Percentiles rank a stretch among this genome's conserved stretches.
phyloP scores from a whole-genome alignment of 2,329 filamentous ascomycete genomes.

The Fusarium sp. region DNA sequence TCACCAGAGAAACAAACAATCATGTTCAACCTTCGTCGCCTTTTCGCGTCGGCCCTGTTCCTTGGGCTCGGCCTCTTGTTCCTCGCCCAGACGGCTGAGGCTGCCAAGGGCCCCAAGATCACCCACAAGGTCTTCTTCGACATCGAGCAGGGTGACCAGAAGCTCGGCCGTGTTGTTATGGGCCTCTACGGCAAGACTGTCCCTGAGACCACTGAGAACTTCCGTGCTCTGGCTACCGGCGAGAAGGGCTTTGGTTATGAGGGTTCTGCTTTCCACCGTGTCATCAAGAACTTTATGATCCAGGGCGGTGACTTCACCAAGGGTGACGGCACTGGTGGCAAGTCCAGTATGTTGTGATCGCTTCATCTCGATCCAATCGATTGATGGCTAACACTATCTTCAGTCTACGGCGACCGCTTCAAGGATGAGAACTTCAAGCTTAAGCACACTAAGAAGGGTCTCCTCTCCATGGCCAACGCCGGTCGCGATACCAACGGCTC shows the following conservation, averaged over 20 bases:
- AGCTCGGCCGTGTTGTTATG: constrained; percentile 80
- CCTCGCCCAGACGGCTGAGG: constrained; percentile 80
- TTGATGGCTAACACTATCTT: constrained; percentile 39
- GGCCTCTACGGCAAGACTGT: constrained; percentile 91
- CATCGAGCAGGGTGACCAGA: constrained; percentile 80
- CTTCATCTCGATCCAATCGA: neutral
- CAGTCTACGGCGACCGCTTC: constrained; percentile 87
- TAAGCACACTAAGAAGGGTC: constrained; percentile 88
- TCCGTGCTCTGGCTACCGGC: constrained; percentile 83
- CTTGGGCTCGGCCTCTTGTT: constrained; percentile 80
- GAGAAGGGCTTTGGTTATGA: constrained; percentile 89
- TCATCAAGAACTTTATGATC: constrained; percentile 93
- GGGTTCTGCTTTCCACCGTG: constrained; percentile 87
- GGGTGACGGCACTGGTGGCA: constrained; percentile 85
- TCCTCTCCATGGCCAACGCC: constrained; percentile 88
- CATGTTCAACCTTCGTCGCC: constrained; percentile 82
- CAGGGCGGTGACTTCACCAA: constrained; percentile 91
- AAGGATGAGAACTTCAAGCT: constrained; percentile 95
- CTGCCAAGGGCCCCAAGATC: constrained; percentile 91
- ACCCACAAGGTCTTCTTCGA: constrained; percentile 96
- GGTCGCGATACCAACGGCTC: constrained; percentile 89
- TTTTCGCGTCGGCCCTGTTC: constrained; percentile 80
- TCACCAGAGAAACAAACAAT: constrained; percentile 52
- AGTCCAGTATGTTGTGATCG: constrained; percentile 76
- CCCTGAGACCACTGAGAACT: constrained; percentile 80